A percentile compares a stretch with the other conserved stretches of the same genome.
These are phyloP conservation scores for Wickerhamomyces sp. DNA, from an alignment of 1,139 yeast species.

Conservation along the genomic window DNA sequence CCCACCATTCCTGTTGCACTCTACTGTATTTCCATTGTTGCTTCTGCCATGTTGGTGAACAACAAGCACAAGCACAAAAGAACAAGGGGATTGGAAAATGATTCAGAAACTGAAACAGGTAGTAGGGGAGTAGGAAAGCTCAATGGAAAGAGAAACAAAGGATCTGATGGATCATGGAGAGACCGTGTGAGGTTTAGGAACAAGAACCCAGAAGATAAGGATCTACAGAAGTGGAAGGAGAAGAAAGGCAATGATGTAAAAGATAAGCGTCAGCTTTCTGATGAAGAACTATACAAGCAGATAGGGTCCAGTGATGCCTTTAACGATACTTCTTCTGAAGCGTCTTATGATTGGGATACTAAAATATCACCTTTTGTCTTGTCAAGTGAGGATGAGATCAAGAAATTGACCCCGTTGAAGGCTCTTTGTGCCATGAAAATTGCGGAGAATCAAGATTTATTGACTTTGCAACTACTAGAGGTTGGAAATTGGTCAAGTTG, in stretches of 20 bases:
- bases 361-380: slow-evolving; percentile 8
- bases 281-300: slow-evolving; percentile 12
- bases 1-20: too few relatives aligned
- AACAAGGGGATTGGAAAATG: neutral
- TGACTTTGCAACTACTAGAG: slow-evolving; percentile 18
- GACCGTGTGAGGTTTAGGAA: neutral
- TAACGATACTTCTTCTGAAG: slow-evolving; percentile 13
- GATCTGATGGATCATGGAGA: neutral
- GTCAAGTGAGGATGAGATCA: neutral
- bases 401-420: slow-evolving; percentile 15
- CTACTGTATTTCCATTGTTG: too few relatives aligned
- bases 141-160: neutral
- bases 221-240: neutral
- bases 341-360: slow-evolving; percentile 16
- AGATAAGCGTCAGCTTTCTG: slow-evolving; percentile 1
- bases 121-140: neutral
- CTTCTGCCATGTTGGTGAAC: too few relatives aligned
- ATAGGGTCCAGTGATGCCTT: slow-evolving; percentile 15
- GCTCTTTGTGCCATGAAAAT: slow-evolving; percentile 19
- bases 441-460: slow-evolving; percentile 18
- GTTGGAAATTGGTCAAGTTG: slow-evolving; percentile 23
- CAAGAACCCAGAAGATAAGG: neutral
- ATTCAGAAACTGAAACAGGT: neutral
- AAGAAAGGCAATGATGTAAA: neutral
- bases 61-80: too few relatives aligned